Percentiles rank a stretch among this genome's conserved stretches.
Conservation (phyloP, 441 rosid genomes). For the Euphorbia schlechtendalii region DNA sequence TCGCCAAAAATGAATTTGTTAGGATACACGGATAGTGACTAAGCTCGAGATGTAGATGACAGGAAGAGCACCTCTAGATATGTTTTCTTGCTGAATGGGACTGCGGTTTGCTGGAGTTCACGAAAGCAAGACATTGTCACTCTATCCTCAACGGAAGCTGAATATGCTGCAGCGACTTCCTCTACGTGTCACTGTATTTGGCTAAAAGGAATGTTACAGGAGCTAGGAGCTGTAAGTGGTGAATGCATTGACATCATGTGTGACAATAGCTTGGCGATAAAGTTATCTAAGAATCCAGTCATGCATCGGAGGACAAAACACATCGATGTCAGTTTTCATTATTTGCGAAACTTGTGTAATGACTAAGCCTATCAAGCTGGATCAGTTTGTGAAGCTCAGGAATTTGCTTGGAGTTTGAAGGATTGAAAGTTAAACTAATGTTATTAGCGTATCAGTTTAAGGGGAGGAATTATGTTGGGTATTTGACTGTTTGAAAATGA, state of each 20-base stretch:
- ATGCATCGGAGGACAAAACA: too few relatives aligned
- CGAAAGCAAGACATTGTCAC: constrained; percentile 12
- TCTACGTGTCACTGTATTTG: too few relatives aligned
- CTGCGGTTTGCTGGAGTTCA: constrained; percentile 16
- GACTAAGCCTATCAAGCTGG: neutral
- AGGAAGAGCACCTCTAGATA: constrained; percentile 9
- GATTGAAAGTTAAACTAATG: neutral
- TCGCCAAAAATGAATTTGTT: neutral
- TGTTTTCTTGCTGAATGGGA: too few relatives aligned
- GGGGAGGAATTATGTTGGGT: too few relatives aligned
- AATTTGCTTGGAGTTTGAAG: neutral
- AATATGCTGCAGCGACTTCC: constrained; percentile 8
- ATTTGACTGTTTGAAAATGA: too few relatives aligned
- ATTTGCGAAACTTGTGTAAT: neutral
- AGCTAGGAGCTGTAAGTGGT: too few relatives aligned
- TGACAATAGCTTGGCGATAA: too few relatives aligned
- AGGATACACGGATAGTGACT: constrained; percentile 13
- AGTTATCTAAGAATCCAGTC: too few relatives aligned
- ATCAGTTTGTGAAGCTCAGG: neutral
- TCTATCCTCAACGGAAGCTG: constrained; percentile 12
- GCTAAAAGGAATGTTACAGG: too few relatives aligned
- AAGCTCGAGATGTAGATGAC: constrained; percentile 5
- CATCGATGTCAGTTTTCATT: too few relatives aligned
- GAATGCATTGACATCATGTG: too few relatives aligned
- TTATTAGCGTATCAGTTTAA: too few relatives aligned